A percentile compares a stretch with the other conserved stretches of the same genome.
phyloP scores from a whole-genome alignment of 352 stramenopile species.

The Discostella stelligera region DNA sequence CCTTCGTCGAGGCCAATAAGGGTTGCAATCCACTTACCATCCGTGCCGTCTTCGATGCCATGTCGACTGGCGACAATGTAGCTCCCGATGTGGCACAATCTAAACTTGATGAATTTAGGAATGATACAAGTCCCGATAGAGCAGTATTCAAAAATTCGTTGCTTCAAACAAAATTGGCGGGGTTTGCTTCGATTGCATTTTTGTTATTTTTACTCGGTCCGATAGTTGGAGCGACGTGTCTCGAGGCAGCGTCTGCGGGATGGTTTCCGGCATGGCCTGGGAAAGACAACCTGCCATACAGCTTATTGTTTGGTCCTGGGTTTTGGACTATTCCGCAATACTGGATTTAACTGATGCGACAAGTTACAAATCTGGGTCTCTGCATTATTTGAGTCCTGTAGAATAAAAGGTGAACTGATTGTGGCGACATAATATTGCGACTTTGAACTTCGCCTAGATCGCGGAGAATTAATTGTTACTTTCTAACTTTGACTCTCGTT shows the following conservation, averaged over 20 bases:
- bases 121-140: slow-evolving; percentile 38
- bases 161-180: slow-evolving; percentile 54
- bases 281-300: slow-evolving; percentile 43
- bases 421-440: background rate
- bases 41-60: slow-evolving; percentile 69
- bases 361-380: too few relatives aligned
- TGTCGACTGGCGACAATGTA: slow-evolving; percentile 55
- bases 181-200: slow-evolving; percentile 59
- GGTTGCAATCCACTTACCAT: slow-evolving; percentile 65
- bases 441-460: background rate
- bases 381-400: too few relatives aligned
- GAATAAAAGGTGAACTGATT: too few relatives aligned
- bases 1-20: slow-evolving; percentile 55
- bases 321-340: slow-evolving; percentile 59
- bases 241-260: slow-evolving; percentile 38
- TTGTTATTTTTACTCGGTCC: slow-evolving; percentile 65
- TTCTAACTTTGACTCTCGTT: too few relatives aligned
- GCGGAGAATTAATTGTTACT: background rate
- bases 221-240: slow-evolving; percentile 50
- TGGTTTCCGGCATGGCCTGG: slow-evolving; percentile 74
- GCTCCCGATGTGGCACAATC: slow-evolving; percentile 55
- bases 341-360: slow-evolving; percentile 42
- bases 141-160: slow-evolving; percentile 52
- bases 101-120: slow-evolving; percentile 57
- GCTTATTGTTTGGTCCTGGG: slow-evolving; percentile 42